Evolutionary conservation across 2,329 filamentous ascomycete species (phyloP), one percentile per base, ranked within the genome.

Genomic region (Stagonosporopsis cucurbitacearum): DNA sequence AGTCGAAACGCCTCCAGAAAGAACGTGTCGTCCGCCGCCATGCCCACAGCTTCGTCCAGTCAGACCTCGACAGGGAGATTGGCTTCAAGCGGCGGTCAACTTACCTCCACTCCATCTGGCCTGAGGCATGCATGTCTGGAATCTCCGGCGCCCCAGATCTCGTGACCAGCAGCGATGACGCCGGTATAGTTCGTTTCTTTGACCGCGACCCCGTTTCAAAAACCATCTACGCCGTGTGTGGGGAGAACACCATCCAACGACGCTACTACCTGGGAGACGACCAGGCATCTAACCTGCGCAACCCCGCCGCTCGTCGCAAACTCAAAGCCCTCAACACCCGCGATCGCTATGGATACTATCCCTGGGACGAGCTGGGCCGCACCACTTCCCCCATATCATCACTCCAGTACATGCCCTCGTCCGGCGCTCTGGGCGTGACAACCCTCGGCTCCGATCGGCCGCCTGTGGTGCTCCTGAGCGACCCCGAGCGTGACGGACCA

Each of bases 311-410:
- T 3, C 26, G 26, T 6, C 36, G 39, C 11, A 52, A 17, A 19
- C 26, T 49, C 9, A 44, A 12, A 5, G 41, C 57, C 26, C 49
- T 55, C 8, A 53, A 57, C 3, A 32, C 25, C 2, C 41, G 46
- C 12, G 59, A 60, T 11, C 23, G 56, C 33, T 64, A 71, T 20
- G 52, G 63, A n/a, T 64, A 61, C 28, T 54, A 66, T 13, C 51
- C 60, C 6, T 68, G 64, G 60, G 66, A 66, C 43, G 62, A 65
- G 30, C 42, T 70, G 22, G 54, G 54, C 7, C 63, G 60, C 12
- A 65, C 67, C 5, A 69, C 65, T 0, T 75, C 71, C 1, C 55
- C 61, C 2, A 59, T 74, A 30, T 75, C 74, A 0, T 74, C 72
- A 1, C 32, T 74, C 1, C 62, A 59, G 33, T 69, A 71, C 28